Conservation (phyloP, 2,329 filamentous ascomycete genomes). For the Pseudogymnoascus sp. region DNA sequence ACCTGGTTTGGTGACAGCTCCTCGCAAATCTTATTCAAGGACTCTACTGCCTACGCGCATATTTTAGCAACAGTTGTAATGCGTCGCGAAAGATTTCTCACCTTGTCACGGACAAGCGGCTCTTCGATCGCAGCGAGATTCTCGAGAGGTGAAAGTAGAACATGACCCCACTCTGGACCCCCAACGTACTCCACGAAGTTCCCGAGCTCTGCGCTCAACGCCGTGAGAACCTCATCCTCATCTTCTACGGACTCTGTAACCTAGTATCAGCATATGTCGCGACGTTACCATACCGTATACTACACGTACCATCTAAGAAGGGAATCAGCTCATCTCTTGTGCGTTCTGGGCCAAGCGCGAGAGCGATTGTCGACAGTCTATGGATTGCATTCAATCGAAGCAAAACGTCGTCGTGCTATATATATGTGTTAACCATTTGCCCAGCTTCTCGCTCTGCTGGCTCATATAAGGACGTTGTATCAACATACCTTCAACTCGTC, state of each 20-base stretch:
- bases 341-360: conserved; percentile 89
- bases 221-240: conserved; percentile 95
- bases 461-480: conserved; percentile 8
- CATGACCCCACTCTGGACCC: conserved; percentile 86
- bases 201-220: conserved; percentile 92
- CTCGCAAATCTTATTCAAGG: conserved; percentile 96
- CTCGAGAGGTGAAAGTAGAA: conserved; percentile 92
- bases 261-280: conserved; percentile 25
- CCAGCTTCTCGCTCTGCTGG: conserved; percentile 15
- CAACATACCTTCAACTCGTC: conserved; percentile 89
- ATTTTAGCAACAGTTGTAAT: conserved; percentile 10
- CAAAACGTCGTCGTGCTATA: conserved; percentile 93
- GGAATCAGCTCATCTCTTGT: conserved; percentile 98
- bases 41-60: conserved; percentile 75
- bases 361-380: conserved; percentile 93
- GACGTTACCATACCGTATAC: neutral
- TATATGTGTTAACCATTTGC: conserved; percentile 22
- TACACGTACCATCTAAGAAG: conserved; percentile 84
- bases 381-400: conserved; percentile 97
- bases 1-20: conserved; percentile 86
- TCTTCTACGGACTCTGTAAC: conserved; percentile 90
- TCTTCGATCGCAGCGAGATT: conserved; percentile 98
- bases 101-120: conserved; percentile 95
- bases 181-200: conserved; percentile 97
- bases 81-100: conserved; percentile 31